Percentiles rank a stretch among this genome's conserved stretches.
phyloP scores from a whole-genome alignment of 805 yeast species.

The Blastobotrys mokoenaii region DNA sequence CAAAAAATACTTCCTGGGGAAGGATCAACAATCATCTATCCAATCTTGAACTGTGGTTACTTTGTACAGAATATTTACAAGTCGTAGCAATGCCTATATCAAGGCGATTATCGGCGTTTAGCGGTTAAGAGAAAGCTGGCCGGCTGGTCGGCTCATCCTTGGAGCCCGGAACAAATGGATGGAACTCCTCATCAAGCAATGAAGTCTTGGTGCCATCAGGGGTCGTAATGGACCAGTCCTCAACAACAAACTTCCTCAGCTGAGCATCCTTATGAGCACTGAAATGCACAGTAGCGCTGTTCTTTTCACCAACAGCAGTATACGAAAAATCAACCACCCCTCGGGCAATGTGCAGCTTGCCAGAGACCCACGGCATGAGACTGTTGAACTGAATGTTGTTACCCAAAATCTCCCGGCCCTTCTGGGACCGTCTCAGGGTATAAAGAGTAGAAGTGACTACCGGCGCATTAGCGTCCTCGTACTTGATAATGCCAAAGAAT shows the following conservation, averaged over 20 bases:
- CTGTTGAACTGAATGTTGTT: slow-evolving; percentile 65
- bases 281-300: slow-evolving; percentile 45
- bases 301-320: slow-evolving; percentile 58
- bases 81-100: too few relatives aligned
- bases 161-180: slow-evolving; percentile 27
- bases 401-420: slow-evolving; percentile 60
- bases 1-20: too few relatives aligned
- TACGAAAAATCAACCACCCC: slow-evolving; percentile 73
- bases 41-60: too few relatives aligned
- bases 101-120: too few relatives aligned
- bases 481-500: slow-evolving; percentile 70
- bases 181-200: slow-evolving; percentile 40
- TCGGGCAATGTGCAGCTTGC: slow-evolving; percentile 72
- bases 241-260: slow-evolving; percentile 48
- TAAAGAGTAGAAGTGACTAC: slow-evolving; percentile 80
- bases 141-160: slow-evolving; percentile 24
- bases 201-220: slow-evolving; percentile 37
- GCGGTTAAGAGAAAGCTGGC: neutral
- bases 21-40: too few relatives aligned
- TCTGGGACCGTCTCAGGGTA: slow-evolving; percentile 66
- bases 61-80: too few relatives aligned
- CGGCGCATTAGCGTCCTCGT: slow-evolving; percentile 88
- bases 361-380: slow-evolving; percentile 83
- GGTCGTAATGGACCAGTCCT: slow-evolving; percentile 53
- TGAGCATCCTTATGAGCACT: slow-evolving; percentile 62